Evolutionary conservation across 2,329 filamentous ascomycete species (phyloP).

Genomic region (Diaporthe longicolla): DNA sequence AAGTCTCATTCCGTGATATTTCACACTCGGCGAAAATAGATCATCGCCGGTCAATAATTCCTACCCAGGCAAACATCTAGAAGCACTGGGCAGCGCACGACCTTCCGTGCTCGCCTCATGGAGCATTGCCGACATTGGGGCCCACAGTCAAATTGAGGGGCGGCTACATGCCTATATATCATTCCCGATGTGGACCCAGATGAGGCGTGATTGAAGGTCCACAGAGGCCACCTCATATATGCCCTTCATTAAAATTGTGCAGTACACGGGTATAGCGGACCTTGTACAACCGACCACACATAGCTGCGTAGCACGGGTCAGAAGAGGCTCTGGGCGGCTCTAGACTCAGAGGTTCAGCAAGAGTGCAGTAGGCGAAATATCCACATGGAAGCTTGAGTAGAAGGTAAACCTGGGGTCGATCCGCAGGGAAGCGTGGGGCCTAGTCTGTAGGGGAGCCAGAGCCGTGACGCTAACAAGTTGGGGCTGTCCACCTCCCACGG

Average conservation of each 20-base stretch:
- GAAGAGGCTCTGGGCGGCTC: background rate
- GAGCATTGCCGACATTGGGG: background rate
- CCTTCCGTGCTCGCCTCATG: conserved; percentile 19
- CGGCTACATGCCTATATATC: background rate
- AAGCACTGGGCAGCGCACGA: conserved; percentile 7
- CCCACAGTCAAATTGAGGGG: conserved; percentile 14
- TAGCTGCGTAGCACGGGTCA: background rate
- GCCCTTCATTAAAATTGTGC: background rate
- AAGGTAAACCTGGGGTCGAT: conserved; percentile 32
- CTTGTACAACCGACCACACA: background rate
- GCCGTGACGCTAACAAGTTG: conserved; percentile 16
- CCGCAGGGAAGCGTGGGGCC: conserved; percentile 25
- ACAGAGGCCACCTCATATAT: background rate
- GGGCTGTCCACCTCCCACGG: conserved; percentile 6
- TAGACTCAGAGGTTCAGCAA: background rate
- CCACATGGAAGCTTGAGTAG: conserved; percentile 7
- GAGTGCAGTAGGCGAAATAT: background rate
- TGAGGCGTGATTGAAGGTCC: background rate
- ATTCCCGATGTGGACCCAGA: background rate
- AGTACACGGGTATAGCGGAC: background rate
- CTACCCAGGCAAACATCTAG: background rate
- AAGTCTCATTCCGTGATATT: background rate
- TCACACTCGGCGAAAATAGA: background rate
- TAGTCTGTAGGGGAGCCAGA: background rate
- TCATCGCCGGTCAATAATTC: background rate